Base-by-base conservation (phyloP, 129 eudicot genomes). In the Pittosporum tobira region DNA sequence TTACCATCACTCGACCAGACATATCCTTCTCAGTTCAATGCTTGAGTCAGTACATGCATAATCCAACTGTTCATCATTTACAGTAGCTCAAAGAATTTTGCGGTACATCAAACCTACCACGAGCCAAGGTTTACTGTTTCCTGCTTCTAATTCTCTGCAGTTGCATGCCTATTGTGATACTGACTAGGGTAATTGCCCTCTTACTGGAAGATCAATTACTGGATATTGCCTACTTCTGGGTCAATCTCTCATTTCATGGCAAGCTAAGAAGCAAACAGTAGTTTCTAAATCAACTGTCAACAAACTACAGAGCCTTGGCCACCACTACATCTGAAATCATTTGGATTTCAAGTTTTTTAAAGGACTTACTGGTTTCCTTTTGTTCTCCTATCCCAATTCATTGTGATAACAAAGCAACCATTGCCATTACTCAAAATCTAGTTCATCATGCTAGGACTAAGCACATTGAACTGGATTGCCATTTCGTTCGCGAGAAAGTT, bases 391-490 rank as follows among this genome's bases (percentile, higher is more conserved):
- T 12, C 0, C 0, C 26, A 1, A 12, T 61, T 2, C 26, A 9
- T 28, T 14, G 54, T 27, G 54, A 61, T 24, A 61, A 61, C 38
- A 25, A 25, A 6, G 52, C 8, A 4, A 44, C 54, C 0, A 61
- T 61, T 12, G 12, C 9, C 1, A 61, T 61, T 6, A 0, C 66
- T 0, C 22, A 45, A 2, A 46, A 46, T 46, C 54, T 44, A 0
- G 66, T 61, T 8, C 66, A 61, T 5, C 66, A 61, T 43, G 66
- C 31, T 57, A 22, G 25, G 0, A 57, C 62, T 0, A 57, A 57
- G 24, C 62, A 57, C 11, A 19, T 57, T 7, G 48, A 57, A 8
- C 3, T 57, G 0, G 62, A 57, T 34, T 43, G 46, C 6, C 62
- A 57, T 13, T 28, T 57, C 8, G 18, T 57, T 1, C 8, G 38